Percentiles rank a stretch among this genome's conserved stretches.
These are phyloP conservation scores for Trichoderma lentiforme DNA, from an alignment of 2,329 filamentous ascomycete genomes.

Conservation along the genomic window DNA sequence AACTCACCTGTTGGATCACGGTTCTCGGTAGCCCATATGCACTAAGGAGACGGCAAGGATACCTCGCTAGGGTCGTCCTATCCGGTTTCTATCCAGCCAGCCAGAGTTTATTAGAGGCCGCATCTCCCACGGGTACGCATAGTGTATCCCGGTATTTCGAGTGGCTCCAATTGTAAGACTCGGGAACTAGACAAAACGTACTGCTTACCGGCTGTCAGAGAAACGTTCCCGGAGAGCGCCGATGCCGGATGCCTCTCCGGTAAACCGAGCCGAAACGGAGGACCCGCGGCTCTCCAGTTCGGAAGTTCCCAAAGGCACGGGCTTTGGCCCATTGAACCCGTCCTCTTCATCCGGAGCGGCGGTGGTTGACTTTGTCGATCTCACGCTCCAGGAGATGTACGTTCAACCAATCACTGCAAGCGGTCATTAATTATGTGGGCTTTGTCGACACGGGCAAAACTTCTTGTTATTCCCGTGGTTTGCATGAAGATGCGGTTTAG, in stretches of 20 bases:
- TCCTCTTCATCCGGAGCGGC: neutral
- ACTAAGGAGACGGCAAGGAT: neutral
- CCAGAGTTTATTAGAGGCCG: neutral
- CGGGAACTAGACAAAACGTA: neutral
- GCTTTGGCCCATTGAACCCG: neutral
- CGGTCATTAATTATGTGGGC: neutral
- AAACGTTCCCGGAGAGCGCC: neutral
- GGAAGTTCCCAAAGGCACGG: neutral
- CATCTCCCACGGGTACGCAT: neutral
- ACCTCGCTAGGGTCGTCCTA: neutral
- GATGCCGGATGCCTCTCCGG: constrained; percentile 4
- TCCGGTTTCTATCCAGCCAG: neutral
- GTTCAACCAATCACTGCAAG: neutral
- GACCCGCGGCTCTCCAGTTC: neutral
- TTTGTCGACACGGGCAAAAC: neutral
- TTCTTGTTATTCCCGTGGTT: neutral
- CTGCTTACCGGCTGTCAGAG: neutral
- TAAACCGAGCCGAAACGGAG: neutral
- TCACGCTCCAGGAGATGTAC: neutral
- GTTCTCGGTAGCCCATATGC: neutral
- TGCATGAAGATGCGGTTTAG: neutral
- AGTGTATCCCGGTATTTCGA: neutral
- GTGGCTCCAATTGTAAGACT: neutral
- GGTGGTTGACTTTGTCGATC: neutral
- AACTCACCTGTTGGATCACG: neutral